These are phyloP conservation scores for Neonectria sp. DNA, from an alignment of 2,329 filamentous ascomycete genomes.

Conservation along the genomic window DNA sequence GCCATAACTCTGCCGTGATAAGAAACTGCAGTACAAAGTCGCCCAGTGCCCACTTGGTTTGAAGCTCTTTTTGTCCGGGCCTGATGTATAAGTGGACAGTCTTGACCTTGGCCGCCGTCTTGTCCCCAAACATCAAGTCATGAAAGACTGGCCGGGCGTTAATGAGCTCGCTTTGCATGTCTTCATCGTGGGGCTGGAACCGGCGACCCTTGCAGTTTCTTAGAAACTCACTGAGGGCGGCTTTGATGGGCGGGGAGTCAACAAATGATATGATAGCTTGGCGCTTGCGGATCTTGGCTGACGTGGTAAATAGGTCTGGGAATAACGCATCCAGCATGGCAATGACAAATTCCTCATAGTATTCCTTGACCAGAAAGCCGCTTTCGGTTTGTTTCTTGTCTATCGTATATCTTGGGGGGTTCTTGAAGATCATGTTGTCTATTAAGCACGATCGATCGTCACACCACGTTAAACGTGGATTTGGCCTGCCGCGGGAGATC, in stretches of 20 bases:
- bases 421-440: slow-evolving; percentile 27
- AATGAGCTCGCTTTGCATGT: slow-evolving; percentile 28
- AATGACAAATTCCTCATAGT: slow-evolving; percentile 40
- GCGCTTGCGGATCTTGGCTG: slow-evolving; percentile 29
- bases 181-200: slow-evolving; percentile 9
- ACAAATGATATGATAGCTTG: slow-evolving; percentile 42
- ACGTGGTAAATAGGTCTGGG: slow-evolving; percentile 17
- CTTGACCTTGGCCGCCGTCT: slow-evolving; percentile 11
- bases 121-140: slow-evolving; percentile 39
- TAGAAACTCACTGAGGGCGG: slow-evolving; percentile 42
- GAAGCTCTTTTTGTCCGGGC: not conserved
- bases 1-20: slow-evolving; percentile 45
- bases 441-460: slow-evolving; percentile 31
- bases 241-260: slow-evolving; percentile 44
- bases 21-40: slow-evolving; percentile 45
- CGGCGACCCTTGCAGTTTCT: not conserved
- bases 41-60: slow-evolving; percentile 22
- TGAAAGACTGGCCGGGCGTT: slow-evolving; percentile 29
- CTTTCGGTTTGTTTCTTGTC: slow-evolving; percentile 25
- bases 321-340: slow-evolving; percentile 33
- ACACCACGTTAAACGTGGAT: slow-evolving; percentile 37
- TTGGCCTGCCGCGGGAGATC: slow-evolving; percentile 38
- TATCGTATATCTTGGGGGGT: slow-evolving; percentile 22
- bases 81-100: slow-evolving; percentile 34
- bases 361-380: slow-evolving; percentile 27